Conservation (phyloP, 192 early-diverging fungal species). For the Entomortierella parvispora region DNA sequence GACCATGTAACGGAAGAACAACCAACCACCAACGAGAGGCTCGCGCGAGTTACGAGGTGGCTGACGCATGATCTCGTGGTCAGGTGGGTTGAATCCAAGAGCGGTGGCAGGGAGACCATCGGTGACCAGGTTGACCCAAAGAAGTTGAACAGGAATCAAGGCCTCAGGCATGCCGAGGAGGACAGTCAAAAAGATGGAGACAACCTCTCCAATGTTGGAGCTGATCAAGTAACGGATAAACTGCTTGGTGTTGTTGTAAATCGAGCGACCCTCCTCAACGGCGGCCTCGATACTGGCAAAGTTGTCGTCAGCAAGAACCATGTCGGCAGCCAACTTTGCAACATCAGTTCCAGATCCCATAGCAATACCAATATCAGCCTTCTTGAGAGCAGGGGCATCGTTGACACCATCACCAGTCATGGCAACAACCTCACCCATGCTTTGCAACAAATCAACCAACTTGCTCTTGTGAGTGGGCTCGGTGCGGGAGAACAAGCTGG, state of each 20-base stretch:
- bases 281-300: conserved; percentile 98
- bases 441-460: conserved; percentile 92
- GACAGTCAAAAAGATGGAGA: conserved; percentile 96
- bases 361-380: conserved; percentile 98
- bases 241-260: conserved; percentile 99
- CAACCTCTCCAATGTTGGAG: conserved; percentile 99
- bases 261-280: conserved; percentile 96
- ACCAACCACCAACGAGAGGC: conserved; percentile 92
- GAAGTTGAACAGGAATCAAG: conserved; percentile 95
- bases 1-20: conserved; percentile 95
- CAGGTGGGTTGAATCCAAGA: conserved; percentile 97
- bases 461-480: conserved; percentile 96
- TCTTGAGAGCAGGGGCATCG: conserved; percentile 97
- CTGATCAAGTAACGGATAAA: conserved; percentile 98
- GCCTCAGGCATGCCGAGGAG: conserved; percentile 97
- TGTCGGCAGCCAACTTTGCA: conserved; percentile 97
- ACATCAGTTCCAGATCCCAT: conserved; percentile 99
- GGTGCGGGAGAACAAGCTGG: conserved; percentile 91
- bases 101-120: conserved; percentile 98
- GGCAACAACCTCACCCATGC: conserved; percentile 84
- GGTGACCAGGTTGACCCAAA: conserved; percentile 99
- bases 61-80: conserved; percentile 95
- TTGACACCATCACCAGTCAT: conserved; percentile 99
- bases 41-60: conserved; percentile 87
- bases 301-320: conserved; percentile 99